Evolutionary conservation across 2,329 filamentous ascomycete genomes (phyloP).

Genomic region (Trichoderma brevicompactum): DNA sequence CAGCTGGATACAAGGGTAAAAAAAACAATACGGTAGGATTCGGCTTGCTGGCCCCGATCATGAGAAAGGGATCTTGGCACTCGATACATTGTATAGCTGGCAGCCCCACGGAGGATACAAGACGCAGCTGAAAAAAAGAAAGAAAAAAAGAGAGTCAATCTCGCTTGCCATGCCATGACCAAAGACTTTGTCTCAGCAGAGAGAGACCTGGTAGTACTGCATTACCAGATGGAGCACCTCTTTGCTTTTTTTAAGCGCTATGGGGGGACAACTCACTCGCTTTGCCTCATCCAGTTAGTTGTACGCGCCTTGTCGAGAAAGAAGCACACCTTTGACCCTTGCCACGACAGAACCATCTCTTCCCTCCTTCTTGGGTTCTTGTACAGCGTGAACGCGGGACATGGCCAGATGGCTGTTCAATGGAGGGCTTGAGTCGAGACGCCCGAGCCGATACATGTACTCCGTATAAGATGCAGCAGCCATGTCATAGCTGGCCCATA

Average conservation of each 20-base stretch:
- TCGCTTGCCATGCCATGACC: background rate
- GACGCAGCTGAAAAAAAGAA: background rate
- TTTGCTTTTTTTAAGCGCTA: background rate
- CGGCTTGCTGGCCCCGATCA: background rate
- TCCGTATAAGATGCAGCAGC: background rate
- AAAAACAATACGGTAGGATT: background rate
- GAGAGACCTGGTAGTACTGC: background rate
- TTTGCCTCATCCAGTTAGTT: conserved; percentile 8
- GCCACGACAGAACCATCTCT: background rate
- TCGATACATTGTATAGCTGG: background rate
- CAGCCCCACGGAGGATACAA: background rate
- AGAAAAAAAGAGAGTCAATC: background rate
- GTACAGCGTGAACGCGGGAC: background rate
- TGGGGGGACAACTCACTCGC: conserved; percentile 11
- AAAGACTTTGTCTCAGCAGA: background rate
- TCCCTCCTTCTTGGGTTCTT: background rate
- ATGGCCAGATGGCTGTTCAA: background rate
- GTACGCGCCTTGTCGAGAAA: conserved; percentile 20
- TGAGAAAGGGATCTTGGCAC: background rate
- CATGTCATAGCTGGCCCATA: background rate
- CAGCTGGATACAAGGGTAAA: background rate
- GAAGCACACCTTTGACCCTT: background rate
- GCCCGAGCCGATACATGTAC: background rate
- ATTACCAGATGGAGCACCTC: background rate
- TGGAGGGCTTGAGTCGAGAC: background rate